phyloP scores from a whole-genome alignment of 2,329 filamentous ascomycete species.

The Xylariaceae sp. region DNA sequence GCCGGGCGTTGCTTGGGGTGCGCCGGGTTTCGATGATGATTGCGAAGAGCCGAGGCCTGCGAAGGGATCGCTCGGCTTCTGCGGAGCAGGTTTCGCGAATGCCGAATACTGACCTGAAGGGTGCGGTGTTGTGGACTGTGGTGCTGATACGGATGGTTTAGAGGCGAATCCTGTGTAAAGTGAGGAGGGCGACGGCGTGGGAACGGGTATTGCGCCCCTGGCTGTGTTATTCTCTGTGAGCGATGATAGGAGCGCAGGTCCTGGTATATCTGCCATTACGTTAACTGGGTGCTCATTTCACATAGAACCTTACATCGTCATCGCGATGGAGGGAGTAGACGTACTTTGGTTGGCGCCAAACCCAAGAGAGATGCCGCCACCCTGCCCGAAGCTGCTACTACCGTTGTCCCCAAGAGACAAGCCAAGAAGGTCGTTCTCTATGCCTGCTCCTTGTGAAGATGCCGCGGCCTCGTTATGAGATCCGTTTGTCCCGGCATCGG shows the following conservation, averaged over 20 bases:
- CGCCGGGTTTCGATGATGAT: constrained; percentile 37
- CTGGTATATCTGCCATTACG: constrained; percentile 52
- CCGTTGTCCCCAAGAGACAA: constrained; percentile 69
- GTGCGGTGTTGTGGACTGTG: constrained; percentile 52
- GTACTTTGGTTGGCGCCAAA: constrained; percentile 66
- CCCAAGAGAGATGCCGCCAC: constrained; percentile 79
- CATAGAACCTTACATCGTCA: background rate
- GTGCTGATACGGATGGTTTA: constrained; percentile 43
- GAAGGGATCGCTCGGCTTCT: constrained; percentile 48
- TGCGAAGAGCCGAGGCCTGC: constrained; percentile 44
- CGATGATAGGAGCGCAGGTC: constrained; percentile 61
- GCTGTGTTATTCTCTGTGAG: constrained; percentile 58
- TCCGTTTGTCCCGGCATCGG: constrained; percentile 49
- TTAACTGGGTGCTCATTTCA: constrained; percentile 25
- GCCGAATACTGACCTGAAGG: constrained; percentile 44
- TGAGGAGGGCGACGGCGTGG: constrained; percentile 48
- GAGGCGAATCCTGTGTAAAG: constrained; percentile 54
- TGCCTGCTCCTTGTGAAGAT: constrained; percentile 55
- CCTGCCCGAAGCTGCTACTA: constrained; percentile 60
- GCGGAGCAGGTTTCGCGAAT: constrained; percentile 42
- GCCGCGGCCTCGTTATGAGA: constrained; percentile 39
- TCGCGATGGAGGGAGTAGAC: constrained; percentile 30
- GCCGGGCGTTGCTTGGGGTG: constrained; percentile 34
- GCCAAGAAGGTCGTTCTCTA: constrained; percentile 89
- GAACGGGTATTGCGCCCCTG: constrained; percentile 38